phyloP scores from a whole-genome alignment of 805 yeast genomes.

The Cephaloascus fragrans region DNA sequence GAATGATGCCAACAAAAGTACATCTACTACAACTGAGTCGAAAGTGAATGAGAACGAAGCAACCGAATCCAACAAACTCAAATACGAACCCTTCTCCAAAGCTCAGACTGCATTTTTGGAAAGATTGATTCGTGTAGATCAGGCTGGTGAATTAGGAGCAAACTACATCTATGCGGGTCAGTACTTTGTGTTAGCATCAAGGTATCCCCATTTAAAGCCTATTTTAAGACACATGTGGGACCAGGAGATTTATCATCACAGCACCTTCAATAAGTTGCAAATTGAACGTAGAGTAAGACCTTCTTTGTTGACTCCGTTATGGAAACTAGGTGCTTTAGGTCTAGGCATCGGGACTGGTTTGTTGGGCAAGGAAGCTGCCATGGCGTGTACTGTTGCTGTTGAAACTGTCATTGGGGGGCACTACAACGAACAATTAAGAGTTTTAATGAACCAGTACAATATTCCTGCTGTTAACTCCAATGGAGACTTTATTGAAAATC shows the following conservation, averaged over 20 bases:
- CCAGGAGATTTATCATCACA: slow-evolving; percentile 87
- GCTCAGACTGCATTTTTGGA: slow-evolving; percentile 69
- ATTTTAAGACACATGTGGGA: slow-evolving; percentile 95
- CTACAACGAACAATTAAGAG: slow-evolving; percentile 82
- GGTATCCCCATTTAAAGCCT: slow-evolving; percentile 68
- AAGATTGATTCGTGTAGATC: slow-evolving; percentile 81
- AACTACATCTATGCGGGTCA: slow-evolving; percentile 90
- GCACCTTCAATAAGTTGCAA: slow-evolving; percentile 75
- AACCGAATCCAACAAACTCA: slow-evolving; percentile 8
- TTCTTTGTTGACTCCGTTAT: slow-evolving; percentile 79
- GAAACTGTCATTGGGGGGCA: slow-evolving; percentile 97
- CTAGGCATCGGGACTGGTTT: slow-evolving; percentile 84
- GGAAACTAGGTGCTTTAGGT: slow-evolving; percentile 86
- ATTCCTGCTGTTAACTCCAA: slow-evolving; percentile 22
- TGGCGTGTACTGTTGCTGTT: slow-evolving; percentile 99
- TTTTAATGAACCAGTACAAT: slow-evolving; percentile 57
- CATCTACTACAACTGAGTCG: no score
- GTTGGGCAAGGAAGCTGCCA: slow-evolving; percentile 89
- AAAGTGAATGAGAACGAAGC: not conserved
- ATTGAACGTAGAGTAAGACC: slow-evolving; percentile 78
- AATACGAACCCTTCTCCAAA: slow-evolving; percentile 25
- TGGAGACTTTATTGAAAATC: slow-evolving; percentile 11
- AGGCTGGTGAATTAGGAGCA: slow-evolving; percentile 97
- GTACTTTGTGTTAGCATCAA: slow-evolving; percentile 59
- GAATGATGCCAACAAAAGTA: no score